A percentile compares a stretch with the other conserved stretches of the same genome.
phyloP scores from a whole-genome alignment of 441 rosid genomes.

The Mallotus japonicus region DNA sequence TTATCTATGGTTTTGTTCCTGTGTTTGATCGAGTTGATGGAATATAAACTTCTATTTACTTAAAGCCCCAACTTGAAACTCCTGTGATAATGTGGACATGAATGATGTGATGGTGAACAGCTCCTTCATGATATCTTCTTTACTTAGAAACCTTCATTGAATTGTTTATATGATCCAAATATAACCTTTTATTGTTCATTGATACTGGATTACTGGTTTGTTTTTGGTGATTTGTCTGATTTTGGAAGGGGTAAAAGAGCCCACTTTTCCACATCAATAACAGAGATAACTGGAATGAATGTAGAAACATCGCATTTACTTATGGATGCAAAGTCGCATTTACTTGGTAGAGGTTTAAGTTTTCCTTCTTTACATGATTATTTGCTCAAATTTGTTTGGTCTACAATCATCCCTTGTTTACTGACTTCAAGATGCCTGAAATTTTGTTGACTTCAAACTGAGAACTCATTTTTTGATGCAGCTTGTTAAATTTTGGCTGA shows the following conservation, averaged over 20 bases:
- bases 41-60: too few relatives aligned
- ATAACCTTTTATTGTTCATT: not conserved
- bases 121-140: too few relatives aligned
- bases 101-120: too few relatives aligned
- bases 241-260: not conserved
- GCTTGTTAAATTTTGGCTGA: conserved; percentile 72
- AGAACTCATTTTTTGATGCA: conserved; percentile 51
- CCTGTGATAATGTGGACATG: too few relatives aligned
- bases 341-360: not conserved
- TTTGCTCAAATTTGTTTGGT: not conserved
- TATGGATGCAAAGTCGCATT: not conserved
- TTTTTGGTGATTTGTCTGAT: not conserved
- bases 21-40: too few relatives aligned
- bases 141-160: too few relatives aligned
- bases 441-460: conserved; percentile 29
- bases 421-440: not conserved
- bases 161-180: not conserved
- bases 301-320: not conserved
- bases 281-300: not conserved
- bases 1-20: too few relatives aligned
- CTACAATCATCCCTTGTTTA: not conserved
- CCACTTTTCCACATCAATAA: not conserved
- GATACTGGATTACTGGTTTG: too few relatives aligned
- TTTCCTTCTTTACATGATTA: not conserved
- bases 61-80: too few relatives aligned